A percentile compares a stretch with the other conserved stretches of the same genome.
These are phyloP conservation scores for Paxillus ammoniavirescens DNA, from an alignment of 768 basidiomycete species.

Conservation along the genomic window DNA sequence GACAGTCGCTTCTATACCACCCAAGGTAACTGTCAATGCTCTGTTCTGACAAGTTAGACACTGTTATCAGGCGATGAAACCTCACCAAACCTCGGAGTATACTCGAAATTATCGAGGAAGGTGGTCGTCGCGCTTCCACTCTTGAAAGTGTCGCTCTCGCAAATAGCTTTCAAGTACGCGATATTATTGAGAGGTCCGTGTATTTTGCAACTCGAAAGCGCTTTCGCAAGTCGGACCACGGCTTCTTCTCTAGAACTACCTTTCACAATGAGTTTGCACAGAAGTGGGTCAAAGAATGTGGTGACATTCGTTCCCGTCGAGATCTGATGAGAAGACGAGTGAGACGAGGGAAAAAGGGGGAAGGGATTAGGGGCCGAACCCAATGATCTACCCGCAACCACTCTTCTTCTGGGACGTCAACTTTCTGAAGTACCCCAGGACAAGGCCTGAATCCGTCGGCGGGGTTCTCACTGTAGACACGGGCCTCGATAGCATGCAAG, in stretches of 20 bases:
- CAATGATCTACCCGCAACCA: slow-evolving; percentile 66
- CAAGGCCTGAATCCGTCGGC: slow-evolving; percentile 54
- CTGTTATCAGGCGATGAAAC: background rate
- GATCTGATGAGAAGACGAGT: slow-evolving; percentile 29
- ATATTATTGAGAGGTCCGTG: slow-evolving; percentile 63
- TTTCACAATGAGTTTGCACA: slow-evolving; percentile 59
- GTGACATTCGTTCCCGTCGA: slow-evolving; percentile 51
- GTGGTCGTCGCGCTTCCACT: slow-evolving; percentile 46
- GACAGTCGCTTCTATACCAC: slow-evolving; percentile 55
- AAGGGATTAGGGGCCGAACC: slow-evolving; percentile 34
- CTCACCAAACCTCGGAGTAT: slow-evolving; percentile 36
- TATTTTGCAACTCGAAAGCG: slow-evolving; percentile 41
- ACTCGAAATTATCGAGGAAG: slow-evolving; percentile 46
- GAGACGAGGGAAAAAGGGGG: background rate
- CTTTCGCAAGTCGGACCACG: slow-evolving; percentile 38
- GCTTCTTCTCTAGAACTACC: slow-evolving; percentile 47
- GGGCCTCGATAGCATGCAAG: slow-evolving; percentile 51
- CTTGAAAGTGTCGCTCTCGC: slow-evolving; percentile 37
- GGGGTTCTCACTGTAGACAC: slow-evolving; percentile 65
- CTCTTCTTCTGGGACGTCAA: slow-evolving; percentile 38
- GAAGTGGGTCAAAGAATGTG: slow-evolving; percentile 55
- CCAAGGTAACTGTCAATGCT: slow-evolving; percentile 51
- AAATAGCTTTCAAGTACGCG: slow-evolving; percentile 47
- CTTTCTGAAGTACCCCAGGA: slow-evolving; percentile 61
- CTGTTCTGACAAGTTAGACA: slow-evolving; percentile 20